Base-by-base conservation (phyloP, 768 basidiomycete species). In the Rhodotorula kratochvilovae region DNA sequence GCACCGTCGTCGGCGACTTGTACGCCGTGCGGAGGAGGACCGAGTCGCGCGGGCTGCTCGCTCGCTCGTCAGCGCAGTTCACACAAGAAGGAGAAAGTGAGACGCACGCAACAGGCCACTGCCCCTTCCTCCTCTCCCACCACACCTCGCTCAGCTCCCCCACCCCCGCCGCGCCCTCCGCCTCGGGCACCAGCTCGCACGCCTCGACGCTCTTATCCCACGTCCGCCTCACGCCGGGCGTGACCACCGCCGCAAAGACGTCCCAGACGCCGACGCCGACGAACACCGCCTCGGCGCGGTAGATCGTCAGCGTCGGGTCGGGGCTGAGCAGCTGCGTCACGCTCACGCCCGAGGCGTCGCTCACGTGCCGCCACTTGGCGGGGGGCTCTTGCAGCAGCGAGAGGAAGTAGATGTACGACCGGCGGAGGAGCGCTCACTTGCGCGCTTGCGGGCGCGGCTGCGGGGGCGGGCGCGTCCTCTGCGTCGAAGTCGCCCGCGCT, bases 321-420 rank as follows among this genome's bases (percentile, higher is more conserved):
- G 98, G 97, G 0, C 93, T 95, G 79, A 97, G 90, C 16, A 98
- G 86, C 79, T 97, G 94, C 10, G 93, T 92, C 48, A 99, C 87
- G 10, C 92, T 90, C 2, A 98, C 95, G 3, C 96, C 95, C 39
- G 86, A 85, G 75, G 60, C 59, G 60, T 99, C 96, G 57, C 89
- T 72, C 61, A 72, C 63, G 67, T n/a, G 51, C 78, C 88, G 88
- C 95, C 95, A 99, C 80, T 99, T 99, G 6, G 92, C 92, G 80
- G 97, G 93, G 1, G 96, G 96, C 77, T 98, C 95, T 80, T 98
- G 96, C 60, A 99, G 81, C 59, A 99, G 83, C 0, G 94, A 96
- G 2, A 94, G 94, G 80, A 99, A 98, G 81, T 98, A 97, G 63
- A 98, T 97, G 77, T 99, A 99, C 79, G 91, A 95, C 70, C 96